Evolutionary conservation across 805 yeast species (phyloP), one percentile per base, ranked within the genome.

Genomic region (Kluyveromyces siamensis): DNA sequence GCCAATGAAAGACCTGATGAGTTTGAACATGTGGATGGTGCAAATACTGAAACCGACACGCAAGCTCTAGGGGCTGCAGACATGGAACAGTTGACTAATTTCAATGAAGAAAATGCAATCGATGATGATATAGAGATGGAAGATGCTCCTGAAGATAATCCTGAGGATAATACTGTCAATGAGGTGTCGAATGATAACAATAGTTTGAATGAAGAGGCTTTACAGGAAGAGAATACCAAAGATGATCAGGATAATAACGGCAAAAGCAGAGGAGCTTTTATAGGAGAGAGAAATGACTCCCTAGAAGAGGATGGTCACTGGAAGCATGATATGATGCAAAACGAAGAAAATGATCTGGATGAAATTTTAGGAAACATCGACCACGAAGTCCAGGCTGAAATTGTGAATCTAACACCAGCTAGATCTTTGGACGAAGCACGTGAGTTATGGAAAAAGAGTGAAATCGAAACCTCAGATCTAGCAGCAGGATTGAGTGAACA

Each of bases 51-150:
- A 27, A 73, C 71, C 48, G 90, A 87, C 45, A 87, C 96, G 0
- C 98, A 93, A 65, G 99, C 98, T 0, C 69, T 93, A 46, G 98
- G 98, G 19, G 82, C 90, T 41, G 95, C 96, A 6, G 79, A 80
- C 51, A 77, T 81, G 58, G 96, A 89, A 42, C 89, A 85, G 59
- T 70, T 77, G 14, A 93, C 87, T 61, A 64, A 82, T 1, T 76
- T 90, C 50, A 83, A 89, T 61, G 89, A 87, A 49, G 85, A 84
- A 8, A 80, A 75, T 75, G 93, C 91, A 1, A 83, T 87, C 55
- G 93, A 87, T 48, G 95, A 87, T 53, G 87, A 81, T 8, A 67
- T 68, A 14, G 71, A 66, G 8, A 66, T 61, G n/a, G 67, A 62
- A 10, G 59, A 55, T 36, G 60, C 66, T 11, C 68, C 65, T 11